A percentile compares a stretch with the other conserved stretches of the same genome.
Conservation (phyloP, 768 basidiomycete genomes). For the Hypholoma sublateritium region DNA sequence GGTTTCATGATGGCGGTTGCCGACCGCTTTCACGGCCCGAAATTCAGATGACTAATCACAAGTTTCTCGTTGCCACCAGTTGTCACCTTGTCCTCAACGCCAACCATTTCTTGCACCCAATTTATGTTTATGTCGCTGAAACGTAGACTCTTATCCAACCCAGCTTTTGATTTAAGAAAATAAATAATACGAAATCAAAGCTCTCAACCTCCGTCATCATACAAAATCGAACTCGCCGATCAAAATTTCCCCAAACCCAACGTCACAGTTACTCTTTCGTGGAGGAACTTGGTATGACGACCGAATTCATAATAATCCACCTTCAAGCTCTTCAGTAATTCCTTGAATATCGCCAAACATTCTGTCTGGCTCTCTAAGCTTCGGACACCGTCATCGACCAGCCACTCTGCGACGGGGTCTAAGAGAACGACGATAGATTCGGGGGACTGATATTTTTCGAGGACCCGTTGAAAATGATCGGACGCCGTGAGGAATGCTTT, state of each 20-base stretch:
- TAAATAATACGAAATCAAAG: too few species aligned
- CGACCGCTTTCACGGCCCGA: neutral
- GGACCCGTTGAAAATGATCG: conserved; percentile 37
- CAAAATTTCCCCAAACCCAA: conserved; percentile 3
- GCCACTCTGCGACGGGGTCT: conserved; percentile 56
- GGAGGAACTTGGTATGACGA: conserved; percentile 38
- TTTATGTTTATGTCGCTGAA: too few species aligned
- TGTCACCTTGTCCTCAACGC: too few species aligned
- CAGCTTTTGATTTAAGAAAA: too few species aligned
- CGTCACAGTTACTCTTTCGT: conserved; percentile 29
- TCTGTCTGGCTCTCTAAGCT: conserved; percentile 47
- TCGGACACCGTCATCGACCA: conserved; percentile 63
- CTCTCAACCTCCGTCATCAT: too few species aligned
- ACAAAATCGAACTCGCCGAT: too few species aligned
- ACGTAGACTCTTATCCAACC: too few species aligned
- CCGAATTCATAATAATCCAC: conserved; percentile 50
- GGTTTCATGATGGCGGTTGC: neutral
- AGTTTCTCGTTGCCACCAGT: neutral
- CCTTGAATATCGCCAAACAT: conserved; percentile 38
- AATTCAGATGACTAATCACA: neutral
- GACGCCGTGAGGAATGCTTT: conserved; percentile 33
- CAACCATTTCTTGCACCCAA: too few species aligned
- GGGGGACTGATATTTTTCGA: conserved; percentile 39
- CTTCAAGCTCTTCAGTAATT: conserved; percentile 36
- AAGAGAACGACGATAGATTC: conserved; percentile 53